These are phyloP conservation scores for Xerocomus spinulosus DNA, from an alignment of 768 basidiomycete genomes.

Conservation along the genomic window DNA sequence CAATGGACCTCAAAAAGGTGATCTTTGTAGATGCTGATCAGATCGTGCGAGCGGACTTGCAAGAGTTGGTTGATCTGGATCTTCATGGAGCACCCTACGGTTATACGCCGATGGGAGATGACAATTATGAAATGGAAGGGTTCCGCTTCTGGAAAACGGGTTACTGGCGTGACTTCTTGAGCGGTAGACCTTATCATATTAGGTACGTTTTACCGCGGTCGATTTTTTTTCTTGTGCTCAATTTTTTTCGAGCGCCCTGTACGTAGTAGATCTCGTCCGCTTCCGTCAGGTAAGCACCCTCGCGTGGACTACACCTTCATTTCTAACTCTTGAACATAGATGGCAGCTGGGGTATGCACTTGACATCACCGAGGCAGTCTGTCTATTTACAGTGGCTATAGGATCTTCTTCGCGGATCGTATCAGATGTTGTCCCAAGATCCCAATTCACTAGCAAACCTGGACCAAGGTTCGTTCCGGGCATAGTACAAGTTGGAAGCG, in stretches of 20 bases:
- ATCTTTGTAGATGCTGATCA: slow-evolving; percentile 99
- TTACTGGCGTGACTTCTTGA: slow-evolving; percentile 87
- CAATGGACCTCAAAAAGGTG: slow-evolving; percentile 97
- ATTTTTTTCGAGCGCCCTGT: slow-evolving; percentile 66
- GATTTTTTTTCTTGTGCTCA: slow-evolving; percentile 5
- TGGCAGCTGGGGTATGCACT: slow-evolving; percentile 53
- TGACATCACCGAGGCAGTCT: neutral
- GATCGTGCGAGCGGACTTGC: slow-evolving; percentile 93
- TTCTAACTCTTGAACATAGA: slow-evolving; percentile 24
- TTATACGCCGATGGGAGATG: slow-evolving; percentile 97
- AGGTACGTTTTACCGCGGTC: slow-evolving; percentile 47
- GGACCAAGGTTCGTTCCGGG: slow-evolving; percentile 71
- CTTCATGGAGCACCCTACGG: slow-evolving; percentile 92
- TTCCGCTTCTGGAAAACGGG: slow-evolving; percentile 99
- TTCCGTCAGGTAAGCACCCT: slow-evolving; percentile 71
- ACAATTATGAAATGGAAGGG: slow-evolving; percentile 92
- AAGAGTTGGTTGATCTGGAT: slow-evolving; percentile 91
- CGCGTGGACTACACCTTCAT: neutral
- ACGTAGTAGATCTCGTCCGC: slow-evolving; percentile 91
- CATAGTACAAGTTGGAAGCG: neutral
- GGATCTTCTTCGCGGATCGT: slow-evolving; percentile 89
- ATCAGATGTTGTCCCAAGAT: slow-evolving; percentile 91
- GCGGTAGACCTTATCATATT: slow-evolving; percentile 89
- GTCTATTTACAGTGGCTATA: slow-evolving; percentile 21
- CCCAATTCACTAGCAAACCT: slow-evolving; percentile 91